Base-by-base conservation (phyloP, 345 rosid genomes). In the Kandelia obovata region DNA sequence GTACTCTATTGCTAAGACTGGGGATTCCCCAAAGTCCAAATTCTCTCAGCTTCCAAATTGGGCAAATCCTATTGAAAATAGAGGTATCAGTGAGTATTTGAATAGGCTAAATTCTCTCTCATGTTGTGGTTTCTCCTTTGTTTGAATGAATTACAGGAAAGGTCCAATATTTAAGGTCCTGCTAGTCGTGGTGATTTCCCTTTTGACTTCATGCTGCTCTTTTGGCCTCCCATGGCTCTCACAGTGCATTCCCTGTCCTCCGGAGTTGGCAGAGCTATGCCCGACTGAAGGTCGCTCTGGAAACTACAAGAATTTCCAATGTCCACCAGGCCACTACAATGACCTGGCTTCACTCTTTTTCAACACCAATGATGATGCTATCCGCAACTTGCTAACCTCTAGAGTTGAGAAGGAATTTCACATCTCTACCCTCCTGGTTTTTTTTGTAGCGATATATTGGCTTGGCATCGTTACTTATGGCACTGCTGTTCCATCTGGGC, bases 401-500 rank as follows among this genome's bases (percentile, higher is more conserved):
- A 77, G 92, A 43, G 69, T 74, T n/a, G 85, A 77, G 28, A 86
- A 88, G 62, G 82, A 81, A 67, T 93, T 91, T 67, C 92, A 83
- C 21, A 37, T 93, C 76, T 79, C 86, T 32, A 85, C 91, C 28
- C 94, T 93, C 27, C 35, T 83, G 37, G 72, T 86, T 6, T 93
- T 91, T 84, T 93, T 93, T 67, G 77, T 65, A 51, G 87, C 89
- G 28, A 75, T 91, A 21, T 89, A 75, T 71, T 82, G 53, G 81
- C 97, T 91, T 56, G 97, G 98, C 65, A 87, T 93, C 60, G 71
- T 91, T 68, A 91, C 98, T 13, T 93, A 93, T 52, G 98, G 98
- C 52, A 89, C 85, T 63, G 98, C 96, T n/a, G 73, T 93, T 72
- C 98, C 97, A 53, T 82, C 98, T 0, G 97, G 98, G 58, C 98